Conservation (phyloP, 495 filamentous ascomycete genomes). For the Parmelia sp. region DNA sequence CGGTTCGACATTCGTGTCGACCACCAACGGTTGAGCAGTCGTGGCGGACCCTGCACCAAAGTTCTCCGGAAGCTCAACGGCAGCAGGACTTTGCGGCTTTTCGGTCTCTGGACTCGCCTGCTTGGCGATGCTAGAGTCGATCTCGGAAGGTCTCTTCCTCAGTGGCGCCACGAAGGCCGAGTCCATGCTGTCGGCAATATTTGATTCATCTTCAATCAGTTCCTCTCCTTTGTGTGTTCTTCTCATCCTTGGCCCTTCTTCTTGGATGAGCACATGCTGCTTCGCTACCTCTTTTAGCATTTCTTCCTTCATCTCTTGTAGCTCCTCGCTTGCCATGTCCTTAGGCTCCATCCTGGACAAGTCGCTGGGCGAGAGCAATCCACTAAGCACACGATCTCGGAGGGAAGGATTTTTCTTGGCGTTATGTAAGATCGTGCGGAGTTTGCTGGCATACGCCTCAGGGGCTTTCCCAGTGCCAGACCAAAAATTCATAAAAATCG, state of each 20-base stretch:
- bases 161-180: conserved; percentile 44
- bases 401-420: conserved; percentile 79
- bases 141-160: conserved; percentile 36
- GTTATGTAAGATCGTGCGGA: conserved; percentile 67
- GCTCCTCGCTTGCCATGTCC: conserved; percentile 86
- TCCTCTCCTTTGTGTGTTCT: conserved; percentile 96
- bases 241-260: conserved; percentile 76
- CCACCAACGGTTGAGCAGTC: conserved; percentile 36
- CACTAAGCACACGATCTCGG: conserved; percentile 64
- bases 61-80: conserved; percentile 27
- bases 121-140: conserved; percentile 33
- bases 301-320: conserved; percentile 68
- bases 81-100: conserved; percentile 30
- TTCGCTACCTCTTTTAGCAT: conserved; percentile 77
- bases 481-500: conserved; percentile 53
- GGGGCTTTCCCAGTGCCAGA: conserved; percentile 44
- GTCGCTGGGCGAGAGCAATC: conserved; percentile 59
- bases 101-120: conserved; percentile 32
- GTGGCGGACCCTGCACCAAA: conserved; percentile 29
- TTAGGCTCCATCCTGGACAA: conserved; percentile 78
- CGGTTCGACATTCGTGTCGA: conserved; percentile 42
- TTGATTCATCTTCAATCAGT: conserved; percentile 63
- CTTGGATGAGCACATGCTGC: conserved; percentile 76
- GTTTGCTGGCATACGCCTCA: conserved; percentile 49
- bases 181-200: conserved; percentile 39